phyloP scores from a whole-genome alignment of 75 land plant genomes.

The Picea glauca region DNA sequence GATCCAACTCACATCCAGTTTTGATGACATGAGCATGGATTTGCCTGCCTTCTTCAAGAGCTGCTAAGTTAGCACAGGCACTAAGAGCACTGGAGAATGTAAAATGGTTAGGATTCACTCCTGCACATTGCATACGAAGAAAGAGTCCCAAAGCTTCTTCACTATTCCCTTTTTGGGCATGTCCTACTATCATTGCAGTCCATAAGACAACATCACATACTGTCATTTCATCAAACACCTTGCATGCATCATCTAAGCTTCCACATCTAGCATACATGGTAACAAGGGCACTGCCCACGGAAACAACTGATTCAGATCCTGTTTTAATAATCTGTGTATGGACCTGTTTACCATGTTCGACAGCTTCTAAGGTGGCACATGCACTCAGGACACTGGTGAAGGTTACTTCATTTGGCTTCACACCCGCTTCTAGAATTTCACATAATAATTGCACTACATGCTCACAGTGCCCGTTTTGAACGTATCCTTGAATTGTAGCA shows the following conservation, averaged over 20 bases:
- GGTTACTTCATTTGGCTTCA: slow-evolving; percentile 46
- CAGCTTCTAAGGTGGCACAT: slow-evolving; percentile 25
- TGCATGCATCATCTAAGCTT: slow-evolving; percentile 19
- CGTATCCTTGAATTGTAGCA: slow-evolving; percentile 60
- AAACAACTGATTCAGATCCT: slow-evolving; percentile 9
- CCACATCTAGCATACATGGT: neutral
- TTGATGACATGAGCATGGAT: slow-evolving; percentile 43
- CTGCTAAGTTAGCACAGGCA: slow-evolving; percentile 31
- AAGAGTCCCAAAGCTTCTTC: slow-evolving; percentile 36
- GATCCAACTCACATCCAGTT: slow-evolving; percentile 45
- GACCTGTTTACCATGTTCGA: slow-evolving; percentile 8
- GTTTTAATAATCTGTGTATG: neutral
- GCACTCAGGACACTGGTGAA: slow-evolving; percentile 51
- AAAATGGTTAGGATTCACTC: slow-evolving; percentile 37
- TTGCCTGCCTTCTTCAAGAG: slow-evolving; percentile 19
- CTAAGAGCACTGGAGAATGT: slow-evolving; percentile 53
- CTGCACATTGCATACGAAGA: slow-evolving; percentile 26
- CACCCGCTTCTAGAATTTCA: slow-evolving; percentile 39
- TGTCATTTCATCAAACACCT: slow-evolving; percentile 41
- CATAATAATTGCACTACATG: slow-evolving; percentile 42
- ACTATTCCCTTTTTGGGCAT: slow-evolving; percentile 22
- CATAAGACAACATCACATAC: slow-evolving; percentile 50
- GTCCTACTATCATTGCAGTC: slow-evolving; percentile 39
- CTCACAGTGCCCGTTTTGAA: slow-evolving; percentile 48
- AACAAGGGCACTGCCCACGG: slow-evolving; percentile 7